Evolutionary conservation across 139 green algal genomes (phyloP).

Genomic region (Helicosporidium sp.): DNA sequence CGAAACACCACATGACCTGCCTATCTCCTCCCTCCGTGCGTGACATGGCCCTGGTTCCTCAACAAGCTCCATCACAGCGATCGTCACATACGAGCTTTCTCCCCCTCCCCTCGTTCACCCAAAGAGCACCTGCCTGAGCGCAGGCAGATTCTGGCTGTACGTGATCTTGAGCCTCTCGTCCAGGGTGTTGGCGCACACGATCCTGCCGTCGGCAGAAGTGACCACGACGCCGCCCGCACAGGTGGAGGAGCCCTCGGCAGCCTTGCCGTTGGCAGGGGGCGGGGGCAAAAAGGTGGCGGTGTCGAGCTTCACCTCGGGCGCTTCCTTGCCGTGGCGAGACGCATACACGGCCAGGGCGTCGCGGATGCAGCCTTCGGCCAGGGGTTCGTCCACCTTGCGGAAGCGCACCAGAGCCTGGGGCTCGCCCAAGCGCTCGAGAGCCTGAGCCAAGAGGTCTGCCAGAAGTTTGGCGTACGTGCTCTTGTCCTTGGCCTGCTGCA

Average conservation of each 20-base stretch:
- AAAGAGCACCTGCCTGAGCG: constrained; percentile 54
- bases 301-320: constrained; percentile 42
- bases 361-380: constrained; percentile 39
- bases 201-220: constrained; percentile 57
- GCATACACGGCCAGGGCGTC: constrained; percentile 11
- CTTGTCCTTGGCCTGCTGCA: constrained; percentile 35
- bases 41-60: no score
- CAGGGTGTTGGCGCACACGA: constrained; percentile 85
- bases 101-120: constrained; percentile 1
- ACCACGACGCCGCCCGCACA: constrained; percentile 75
- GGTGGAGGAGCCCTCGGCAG: constrained; percentile 42
- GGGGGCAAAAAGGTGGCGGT: constrained; percentile 44
- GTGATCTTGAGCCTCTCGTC: constrained; percentile 70
- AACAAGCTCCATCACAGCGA: no score
- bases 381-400: constrained; percentile 44
- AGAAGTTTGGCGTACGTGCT: constrained; percentile 64
- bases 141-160: constrained; percentile 52
- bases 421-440: constrained; percentile 54
- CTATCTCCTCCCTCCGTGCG: no score
- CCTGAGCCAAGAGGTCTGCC: constrained; percentile 68
- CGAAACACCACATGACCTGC: no score
- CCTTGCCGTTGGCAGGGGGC: constrained; percentile 16
- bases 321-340: constrained; percentile 20
- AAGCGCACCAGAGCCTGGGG: constrained; percentile 36
- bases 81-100: no score